Evolutionary conservation across 768 basidiomycete species (phyloP).

Genomic region (Kockovaella imperatae): DNA sequence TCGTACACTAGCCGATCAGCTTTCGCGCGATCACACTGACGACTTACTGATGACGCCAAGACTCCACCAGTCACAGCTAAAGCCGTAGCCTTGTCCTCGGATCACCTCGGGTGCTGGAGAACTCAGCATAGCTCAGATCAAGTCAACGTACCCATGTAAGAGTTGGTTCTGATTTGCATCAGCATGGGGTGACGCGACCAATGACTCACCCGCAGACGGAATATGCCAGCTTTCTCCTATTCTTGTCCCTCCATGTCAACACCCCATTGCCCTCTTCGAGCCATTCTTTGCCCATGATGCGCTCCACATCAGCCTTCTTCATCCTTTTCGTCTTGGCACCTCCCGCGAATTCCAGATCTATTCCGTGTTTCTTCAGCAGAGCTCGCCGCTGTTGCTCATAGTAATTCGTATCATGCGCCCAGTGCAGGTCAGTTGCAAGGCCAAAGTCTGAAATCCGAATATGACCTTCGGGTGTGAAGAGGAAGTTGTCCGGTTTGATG

Average conservation of each 20-base stretch:
- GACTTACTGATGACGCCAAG: constrained; percentile 71
- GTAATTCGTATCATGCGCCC: constrained; percentile 95
- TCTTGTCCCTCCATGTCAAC: constrained; percentile 93
- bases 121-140: constrained; percentile 52
- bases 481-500: constrained; percentile 95
- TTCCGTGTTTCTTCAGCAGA: constrained; percentile 82
- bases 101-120: constrained; percentile 45
- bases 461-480: constrained; percentile 88
- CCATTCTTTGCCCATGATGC: constrained; percentile 62
- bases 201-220: constrained; percentile 42
- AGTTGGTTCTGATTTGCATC: constrained; percentile 43
- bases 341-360: constrained; percentile 71
- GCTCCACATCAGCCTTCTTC: constrained; percentile 72
- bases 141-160: constrained; percentile 55
- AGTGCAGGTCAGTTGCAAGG: constrained; percentile 78
- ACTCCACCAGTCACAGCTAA: constrained; percentile 98
- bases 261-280: constrained; percentile 65
- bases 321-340: constrained; percentile 69
- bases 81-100: constrained; percentile 64
- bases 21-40: neutral
- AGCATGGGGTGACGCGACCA: neutral
- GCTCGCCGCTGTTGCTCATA: constrained; percentile 89
- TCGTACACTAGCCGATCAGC: constrained; percentile 58
- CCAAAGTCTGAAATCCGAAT: constrained; percentile 94
- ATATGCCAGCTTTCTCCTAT: constrained; percentile 71